Evolutionary conservation across 106 monocot genomes (phyloP), one percentile per base, ranked within the genome.

Genomic region (Acanthochlamys bracteata): DNA sequence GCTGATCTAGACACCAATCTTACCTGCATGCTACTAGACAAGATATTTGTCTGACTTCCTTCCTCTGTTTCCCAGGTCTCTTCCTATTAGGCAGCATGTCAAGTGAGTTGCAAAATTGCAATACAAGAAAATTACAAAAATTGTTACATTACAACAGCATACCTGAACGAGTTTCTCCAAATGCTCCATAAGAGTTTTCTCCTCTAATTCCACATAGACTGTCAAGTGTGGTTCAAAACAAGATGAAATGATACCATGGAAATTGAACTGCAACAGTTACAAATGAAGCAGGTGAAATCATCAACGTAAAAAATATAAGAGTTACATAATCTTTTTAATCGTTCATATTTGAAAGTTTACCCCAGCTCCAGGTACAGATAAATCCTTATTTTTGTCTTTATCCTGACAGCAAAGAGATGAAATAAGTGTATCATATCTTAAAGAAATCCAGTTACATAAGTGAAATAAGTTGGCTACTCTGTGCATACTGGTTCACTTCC

Each of bases 131-230:
- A 39, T 21, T 21, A 19, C 62, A 21, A 19, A 22, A 63, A 41
- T 63, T 43, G 41, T 42, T 13, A 11, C 53, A 13, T 12, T 16
- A 21, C 51, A 54, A 22, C 20, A 17, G 47, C 14, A 45, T 77
- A 98, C 96, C 91, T 98, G 96, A 60, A 92, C 76, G 75, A 98
- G 96, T 66, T 98, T 98, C 66, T 98, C 96, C 71, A 98, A 77
- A 73, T 88, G 82, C 70, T 98, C 96, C 96, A 92, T 91, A 2
- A 98, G 73, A 24, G 91, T 88, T 77, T 88, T 98, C 71, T 92
- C 96, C 78, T 98, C 96, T 57, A 98, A 65, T 65, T 98, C 96
- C 53, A 98, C 91, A 79, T 98, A 98, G 11, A 98, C 85, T 11
- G 65, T 69, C 76, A 98, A 73, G 78, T 98, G 85, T 63, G 85